phyloP scores from a whole-genome alignment of 2,329 filamentous ascomycete genomes.

The Graphiopsis chlorocephala region DNA sequence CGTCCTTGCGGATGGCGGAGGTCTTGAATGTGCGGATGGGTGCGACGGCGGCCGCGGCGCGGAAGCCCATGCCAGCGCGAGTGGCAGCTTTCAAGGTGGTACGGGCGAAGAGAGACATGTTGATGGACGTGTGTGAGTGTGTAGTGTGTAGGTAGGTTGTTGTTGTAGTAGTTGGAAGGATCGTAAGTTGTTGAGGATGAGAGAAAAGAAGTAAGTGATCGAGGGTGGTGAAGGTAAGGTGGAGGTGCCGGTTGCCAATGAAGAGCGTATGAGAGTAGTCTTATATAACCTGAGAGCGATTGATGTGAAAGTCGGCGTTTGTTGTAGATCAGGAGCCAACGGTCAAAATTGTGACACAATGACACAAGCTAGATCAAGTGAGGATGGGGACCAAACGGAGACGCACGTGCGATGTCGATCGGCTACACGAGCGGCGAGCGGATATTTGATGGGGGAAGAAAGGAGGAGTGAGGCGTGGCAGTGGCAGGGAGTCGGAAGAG shows the following conservation, averaged over 20 bases:
- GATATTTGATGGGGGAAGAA: neutral
- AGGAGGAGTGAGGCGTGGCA: constrained; percentile 7
- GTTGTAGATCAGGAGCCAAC: constrained; percentile 6
- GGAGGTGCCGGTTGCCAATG: neutral
- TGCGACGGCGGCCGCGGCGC: constrained; percentile 11
- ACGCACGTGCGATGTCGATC: constrained; percentile 5
- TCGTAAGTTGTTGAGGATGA: neutral
- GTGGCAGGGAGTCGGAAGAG: neutral
- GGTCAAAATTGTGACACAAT: neutral
- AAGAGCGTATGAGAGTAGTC: neutral
- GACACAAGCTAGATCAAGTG: constrained; percentile 6
- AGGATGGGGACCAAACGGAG: constrained; percentile 5
- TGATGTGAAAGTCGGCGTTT: neutral
- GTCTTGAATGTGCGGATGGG: constrained; percentile 23
- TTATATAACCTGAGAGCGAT: neutral
- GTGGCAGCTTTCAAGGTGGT: constrained; percentile 11
- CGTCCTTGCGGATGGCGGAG: constrained; percentile 20
- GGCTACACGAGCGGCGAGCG: neutral
- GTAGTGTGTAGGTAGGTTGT: neutral
- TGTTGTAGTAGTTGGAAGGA: neutral
- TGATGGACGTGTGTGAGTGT: neutral
- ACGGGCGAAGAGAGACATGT: constrained; percentile 20
- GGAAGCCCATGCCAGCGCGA: constrained; percentile 12
- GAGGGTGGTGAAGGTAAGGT: neutral
- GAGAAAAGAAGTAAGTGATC: neutral